phyloP scores from a whole-genome alignment of 2,329 filamentous ascomycete species.

The Beauveria pseudobassiana region DNA sequence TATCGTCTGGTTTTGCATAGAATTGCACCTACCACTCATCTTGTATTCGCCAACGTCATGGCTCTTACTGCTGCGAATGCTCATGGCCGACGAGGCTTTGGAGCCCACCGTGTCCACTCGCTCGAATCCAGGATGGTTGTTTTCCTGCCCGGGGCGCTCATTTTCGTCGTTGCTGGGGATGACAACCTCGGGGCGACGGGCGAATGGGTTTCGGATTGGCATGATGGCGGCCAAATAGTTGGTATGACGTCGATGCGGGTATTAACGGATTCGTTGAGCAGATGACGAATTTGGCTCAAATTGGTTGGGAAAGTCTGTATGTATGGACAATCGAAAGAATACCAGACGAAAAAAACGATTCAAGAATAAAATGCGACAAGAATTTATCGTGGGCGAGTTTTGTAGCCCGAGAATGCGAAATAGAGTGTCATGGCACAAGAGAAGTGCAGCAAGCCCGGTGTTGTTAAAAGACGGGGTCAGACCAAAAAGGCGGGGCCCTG shows the following conservation, averaged over 20 bases:
- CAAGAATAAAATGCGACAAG: not conserved
- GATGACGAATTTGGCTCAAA: not conserved
- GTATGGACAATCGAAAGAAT: not conserved
- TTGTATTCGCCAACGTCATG: constrained; percentile 67
- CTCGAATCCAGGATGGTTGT: constrained; percentile 42
- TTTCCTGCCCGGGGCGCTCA: constrained; percentile 32
- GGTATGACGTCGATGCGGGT: constrained; percentile 8
- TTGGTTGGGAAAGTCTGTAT: not conserved
- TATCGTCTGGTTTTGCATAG: not conserved
- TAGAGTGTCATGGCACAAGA: not conserved
- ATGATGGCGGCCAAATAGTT: constrained; percentile 33
- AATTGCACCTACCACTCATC: constrained; percentile 59
- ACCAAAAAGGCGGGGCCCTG: not conserved
- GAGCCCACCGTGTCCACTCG: constrained; percentile 56
- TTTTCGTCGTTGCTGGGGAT: constrained; percentile 49
- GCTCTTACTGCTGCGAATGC: constrained; percentile 52
- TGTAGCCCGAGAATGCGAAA: constrained; percentile 1
- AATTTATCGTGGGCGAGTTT: not conserved
- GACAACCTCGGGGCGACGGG: constrained; percentile 46
- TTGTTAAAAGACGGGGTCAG: not conserved
- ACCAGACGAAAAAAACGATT: not conserved
- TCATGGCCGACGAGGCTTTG: constrained; percentile 54
- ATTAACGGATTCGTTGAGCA: not conserved
- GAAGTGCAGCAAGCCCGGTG: not conserved
- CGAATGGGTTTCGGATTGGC: constrained; percentile 68